Conservation (phyloP, 495 filamentous ascomycete genomes). For the Cudoniella acicularis region DNA sequence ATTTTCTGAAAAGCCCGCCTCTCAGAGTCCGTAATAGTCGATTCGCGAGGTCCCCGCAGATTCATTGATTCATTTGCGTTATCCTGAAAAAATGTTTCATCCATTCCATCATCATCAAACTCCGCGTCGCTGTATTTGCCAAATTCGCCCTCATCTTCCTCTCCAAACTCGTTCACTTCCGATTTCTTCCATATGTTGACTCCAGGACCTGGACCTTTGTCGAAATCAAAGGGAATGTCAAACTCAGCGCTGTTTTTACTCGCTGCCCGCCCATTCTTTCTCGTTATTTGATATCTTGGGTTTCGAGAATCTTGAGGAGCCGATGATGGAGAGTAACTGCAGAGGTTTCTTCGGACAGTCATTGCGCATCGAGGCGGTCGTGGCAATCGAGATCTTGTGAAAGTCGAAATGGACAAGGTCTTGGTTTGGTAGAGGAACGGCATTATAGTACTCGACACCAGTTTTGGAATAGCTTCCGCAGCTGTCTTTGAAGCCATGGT, state of each 20-base stretch:
- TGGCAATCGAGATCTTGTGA: too few relatives aligned
- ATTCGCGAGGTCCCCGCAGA: conserved; percentile 5
- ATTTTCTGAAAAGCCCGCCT: conserved; percentile 53
- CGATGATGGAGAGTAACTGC: too few relatives aligned
- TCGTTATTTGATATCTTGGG: background rate
- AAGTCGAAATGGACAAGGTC: background rate
- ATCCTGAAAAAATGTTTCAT: background rate
- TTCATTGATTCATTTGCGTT: background rate
- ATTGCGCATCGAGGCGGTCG: background rate
- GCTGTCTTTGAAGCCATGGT: background rate
- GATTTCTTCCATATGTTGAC: background rate
- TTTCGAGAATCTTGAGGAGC: too few relatives aligned
- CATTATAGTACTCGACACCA: too few relatives aligned
- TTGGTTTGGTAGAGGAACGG: conserved; percentile 69
- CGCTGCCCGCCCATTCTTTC: background rate
- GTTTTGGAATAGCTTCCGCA: background rate
- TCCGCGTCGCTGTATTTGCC: background rate
- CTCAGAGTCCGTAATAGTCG: conserved; percentile 57
- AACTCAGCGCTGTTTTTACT: background rate
- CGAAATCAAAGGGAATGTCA: background rate
- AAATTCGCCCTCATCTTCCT: background rate
- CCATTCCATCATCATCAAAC: background rate
- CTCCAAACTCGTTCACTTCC: background rate
- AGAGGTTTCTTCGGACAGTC: background rate
- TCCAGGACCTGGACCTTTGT: background rate